Evolutionary conservation across 441 rosid species (phyloP), one percentile per base, ranked within the genome.

Genomic region (Pelargonium australe): DNA sequence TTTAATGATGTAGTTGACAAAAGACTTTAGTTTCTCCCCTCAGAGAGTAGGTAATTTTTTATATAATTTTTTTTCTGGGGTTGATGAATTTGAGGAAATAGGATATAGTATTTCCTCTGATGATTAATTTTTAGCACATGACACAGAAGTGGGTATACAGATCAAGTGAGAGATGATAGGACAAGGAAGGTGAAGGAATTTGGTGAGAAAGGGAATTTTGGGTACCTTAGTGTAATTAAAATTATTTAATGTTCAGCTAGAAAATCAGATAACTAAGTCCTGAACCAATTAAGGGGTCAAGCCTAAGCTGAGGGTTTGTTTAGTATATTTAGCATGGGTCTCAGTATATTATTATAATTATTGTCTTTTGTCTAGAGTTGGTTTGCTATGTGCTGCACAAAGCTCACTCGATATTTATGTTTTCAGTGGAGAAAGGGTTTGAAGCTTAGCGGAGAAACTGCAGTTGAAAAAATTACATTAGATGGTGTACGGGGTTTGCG

Each of bases 341-440:
- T 41, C 34, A 9, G 7, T 31, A 57, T 57, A 8, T 1, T 13
- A 5, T 14, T 12, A 11, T 47, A 25, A 44, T 49, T 17, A 57
- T 69, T 71, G 44, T 28, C 23, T 14, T 19, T 7, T 49, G 41
- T 65, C 60, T 44, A 16, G 28, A 64, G 45, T 41, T 64, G 10
- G 13, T 64, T 43, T 68, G 19, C 34, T 55, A 23, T 19, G 20
- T 25, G 17, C 47, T 64, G 66, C 41, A 31, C 40, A 61, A 61
- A 63, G 31, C 53, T 72, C 25, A 64, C 62, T 23, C 17, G 53
- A 12, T 64, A 72, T 77, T 61, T 67, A 58, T 78, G 44, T 61
- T 79, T 80, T 72, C 86, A 95, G 99, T 95, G 99, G 98, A 90
- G 99, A 81, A 92, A 87, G 78, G 97, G 98, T 67, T 83, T 95